Base-by-base conservation (phyloP, 306 rosid species). In the Glycyrrhiza uralensis region DNA sequence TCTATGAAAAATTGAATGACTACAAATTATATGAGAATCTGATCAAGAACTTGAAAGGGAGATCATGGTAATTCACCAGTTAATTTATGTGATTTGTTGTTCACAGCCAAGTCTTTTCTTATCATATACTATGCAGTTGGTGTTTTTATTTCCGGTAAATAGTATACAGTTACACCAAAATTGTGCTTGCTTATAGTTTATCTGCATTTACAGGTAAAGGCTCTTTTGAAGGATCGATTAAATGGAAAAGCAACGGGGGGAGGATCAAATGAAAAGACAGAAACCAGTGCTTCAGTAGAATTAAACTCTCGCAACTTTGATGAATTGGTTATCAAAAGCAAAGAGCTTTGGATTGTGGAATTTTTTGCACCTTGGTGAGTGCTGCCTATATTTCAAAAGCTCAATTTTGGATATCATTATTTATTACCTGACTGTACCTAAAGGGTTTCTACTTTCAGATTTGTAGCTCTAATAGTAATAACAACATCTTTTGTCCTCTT, bases 321-420 rank as follows among this genome's bases (percentile, higher is more conserved):
- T 78, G 97, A 95, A 66, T 59, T 79, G 66, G 97, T 95, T 56
- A 13, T 87, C 66, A 92, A 89, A 80, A 95, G 99, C 85, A 95
- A 92, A 83, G 99, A 92, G 26, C 96, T 95, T 47, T 95, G 99
- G 99, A 66, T 89, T 84, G 99, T 95, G 55, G 99, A 95, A 81
- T 95, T 95, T 84, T 95, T 95, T 71, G 99, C 99, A 17, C 97
- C 99, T 57, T 95, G 99, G 99, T 92, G 79, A 82, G 84, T 68
- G 45, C 35, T 13, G 15, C 50, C 65, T 65, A 30, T 67, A 45
- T 17, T 67, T 51, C 12, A 47, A 46, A 45, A 22, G 65, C 19
- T 76, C 59, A 32, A 15, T 52, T 70, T 46, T 75, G 6, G 22
- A 33, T 47, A 62, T 36, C 28, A 35, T 46, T 58, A 17, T 71